These are phyloP conservation scores for Geranium brycei DNA, from an alignment of 345 rosid species.

Conservation along the genomic window DNA sequence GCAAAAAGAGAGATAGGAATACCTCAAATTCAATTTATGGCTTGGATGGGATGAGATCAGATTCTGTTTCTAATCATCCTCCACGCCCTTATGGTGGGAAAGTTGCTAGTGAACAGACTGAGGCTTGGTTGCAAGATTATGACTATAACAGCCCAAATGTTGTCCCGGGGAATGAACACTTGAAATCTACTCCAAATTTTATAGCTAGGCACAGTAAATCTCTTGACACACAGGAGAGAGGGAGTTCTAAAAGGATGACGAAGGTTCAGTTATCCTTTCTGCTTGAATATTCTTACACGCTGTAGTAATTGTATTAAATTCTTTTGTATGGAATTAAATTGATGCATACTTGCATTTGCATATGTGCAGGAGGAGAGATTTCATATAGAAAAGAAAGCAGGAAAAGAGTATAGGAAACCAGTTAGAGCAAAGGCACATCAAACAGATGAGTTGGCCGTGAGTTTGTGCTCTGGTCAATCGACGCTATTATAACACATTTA, in stretches of 20 bases:
- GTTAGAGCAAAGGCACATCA: conserved; percentile 17
- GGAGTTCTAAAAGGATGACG: conserved; percentile 23
- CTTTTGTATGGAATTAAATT: neutral
- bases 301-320: too few relatives aligned
- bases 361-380: conserved; percentile 31
- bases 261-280: conserved; percentile 22
- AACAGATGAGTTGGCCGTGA: conserved; percentile 32
- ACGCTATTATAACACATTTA: neutral
- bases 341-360: neutral
- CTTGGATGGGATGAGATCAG: conserved; percentile 32
- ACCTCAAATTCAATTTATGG: conserved; percentile 24
- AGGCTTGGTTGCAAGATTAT: conserved; percentile 20
- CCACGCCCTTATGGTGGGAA: conserved; percentile 17
- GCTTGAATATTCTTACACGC: neutral
- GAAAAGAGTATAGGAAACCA: conserved; percentile 21
- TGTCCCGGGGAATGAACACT: conserved; percentile 26
- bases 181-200: conserved; percentile 28
- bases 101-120: conserved; percentile 19
- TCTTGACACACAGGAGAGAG: conserved; percentile 32
- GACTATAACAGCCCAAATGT: conserved; percentile 16
- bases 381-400: conserved; percentile 24
- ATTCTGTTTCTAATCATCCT: conserved; percentile 25
- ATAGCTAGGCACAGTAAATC: conserved; percentile 26
- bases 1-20: conserved; percentile 21
- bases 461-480: conserved; percentile 12